Percentiles rank a stretch among this genome's conserved stretches.
phyloP scores from a whole-genome alignment of 257 asterid species.

The Capsicum baccatum region DNA sequence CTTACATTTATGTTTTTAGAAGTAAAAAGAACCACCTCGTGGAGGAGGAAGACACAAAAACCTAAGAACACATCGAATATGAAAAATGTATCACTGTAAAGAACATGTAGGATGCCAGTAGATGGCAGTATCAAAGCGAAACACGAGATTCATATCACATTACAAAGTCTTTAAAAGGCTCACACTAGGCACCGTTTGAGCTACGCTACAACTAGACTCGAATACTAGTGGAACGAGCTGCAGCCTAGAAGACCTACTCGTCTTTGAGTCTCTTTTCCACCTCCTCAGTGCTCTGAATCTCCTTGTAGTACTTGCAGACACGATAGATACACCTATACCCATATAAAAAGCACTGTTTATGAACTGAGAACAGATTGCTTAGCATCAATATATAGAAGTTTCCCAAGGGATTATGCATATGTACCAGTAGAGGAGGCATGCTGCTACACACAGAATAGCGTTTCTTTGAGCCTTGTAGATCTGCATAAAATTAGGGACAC shows the following conservation, averaged over 20 bases:
- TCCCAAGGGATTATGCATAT: background rate
- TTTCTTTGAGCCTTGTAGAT: slow-evolving; percentile 91
- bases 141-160: slow-evolving; percentile 3
- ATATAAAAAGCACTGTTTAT: background rate
- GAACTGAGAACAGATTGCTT: background rate
- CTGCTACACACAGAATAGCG: slow-evolving; percentile 62
- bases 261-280: slow-evolving; percentile 89
- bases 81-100: too few species aligned
- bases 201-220: slow-evolving; percentile 23
- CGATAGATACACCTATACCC: slow-evolving; percentile 78
- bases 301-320: slow-evolving; percentile 68
- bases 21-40: slow-evolving; percentile 4
- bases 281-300: slow-evolving; percentile 72
- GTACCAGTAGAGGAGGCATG: slow-evolving; percentile 87
- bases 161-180: background rate
- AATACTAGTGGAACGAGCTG: background rate
- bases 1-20: background rate
- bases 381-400: background rate
- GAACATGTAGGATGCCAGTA: background rate
- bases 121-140: background rate
- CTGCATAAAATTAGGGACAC: slow-evolving; percentile 48
- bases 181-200: slow-evolving; percentile 23
- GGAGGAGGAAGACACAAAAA: background rate
- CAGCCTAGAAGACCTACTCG: slow-evolving; percentile 44
- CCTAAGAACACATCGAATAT: background rate